Evolutionary conservation across 163 green algal genomes (phyloP).

Genomic region (Botryococcus braunii): DNA sequence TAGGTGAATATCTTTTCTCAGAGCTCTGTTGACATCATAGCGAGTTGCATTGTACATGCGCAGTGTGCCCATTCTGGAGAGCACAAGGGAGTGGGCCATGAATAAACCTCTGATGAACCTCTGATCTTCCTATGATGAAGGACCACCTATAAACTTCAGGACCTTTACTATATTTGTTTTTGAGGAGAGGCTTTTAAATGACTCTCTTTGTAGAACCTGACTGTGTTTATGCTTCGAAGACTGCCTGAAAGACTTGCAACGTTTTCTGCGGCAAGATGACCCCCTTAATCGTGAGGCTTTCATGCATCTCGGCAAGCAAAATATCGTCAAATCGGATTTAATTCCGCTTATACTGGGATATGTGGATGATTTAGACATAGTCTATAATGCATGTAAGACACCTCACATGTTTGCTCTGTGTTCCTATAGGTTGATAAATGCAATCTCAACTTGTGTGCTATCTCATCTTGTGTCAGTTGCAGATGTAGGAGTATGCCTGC

Average conservation of each 20-base stretch:
- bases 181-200: neutral
- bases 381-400: slow-evolving; percentile 50
- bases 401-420: too few relatives aligned
- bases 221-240: slow-evolving; percentile 32
- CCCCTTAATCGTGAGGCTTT: slow-evolving; percentile 61
- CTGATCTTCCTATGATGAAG: neutral
- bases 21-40: neutral
- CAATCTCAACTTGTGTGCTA: too few relatives aligned
- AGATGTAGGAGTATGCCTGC: too few relatives aligned
- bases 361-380: slow-evolving; percentile 60
- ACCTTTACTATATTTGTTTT: neutral
- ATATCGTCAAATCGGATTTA: slow-evolving; percentile 61
- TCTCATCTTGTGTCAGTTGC: too few relatives aligned
- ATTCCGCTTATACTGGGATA: slow-evolving; percentile 79
- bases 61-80: neutral
- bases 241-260: slow-evolving; percentile 80
- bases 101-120: neutral
- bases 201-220: neutral
- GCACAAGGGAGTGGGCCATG: neutral
- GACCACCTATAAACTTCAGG: neutral
- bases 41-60: neutral
- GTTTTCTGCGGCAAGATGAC: slow-evolving; percentile 84
- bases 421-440: too few relatives aligned
- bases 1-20: slow-evolving; percentile 19
- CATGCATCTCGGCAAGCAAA: slow-evolving; percentile 56